phyloP scores from a whole-genome alignment of 2,329 filamentous ascomycete species.

The Pseudogymnoascus sp. region DNA sequence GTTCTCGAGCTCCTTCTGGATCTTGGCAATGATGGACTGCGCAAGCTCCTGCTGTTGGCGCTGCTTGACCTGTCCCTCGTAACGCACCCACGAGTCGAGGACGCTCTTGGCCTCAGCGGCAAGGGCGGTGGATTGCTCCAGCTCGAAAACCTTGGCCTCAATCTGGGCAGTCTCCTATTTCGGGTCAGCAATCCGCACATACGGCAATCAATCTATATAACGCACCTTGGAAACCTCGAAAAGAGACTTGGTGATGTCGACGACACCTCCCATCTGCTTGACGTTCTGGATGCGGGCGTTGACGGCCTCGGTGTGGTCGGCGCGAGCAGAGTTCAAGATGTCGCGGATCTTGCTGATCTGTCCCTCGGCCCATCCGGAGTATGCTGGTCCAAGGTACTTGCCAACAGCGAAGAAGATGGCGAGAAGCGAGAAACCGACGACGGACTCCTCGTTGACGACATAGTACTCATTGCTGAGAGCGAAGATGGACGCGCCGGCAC shows the following conservation, averaged over 20 bases:
- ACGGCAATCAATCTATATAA: background rate
- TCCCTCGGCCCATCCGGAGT: conserved; percentile 82
- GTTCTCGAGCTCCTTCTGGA: conserved; percentile 97
- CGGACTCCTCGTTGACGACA: conserved; percentile 97
- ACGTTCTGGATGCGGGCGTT: conserved; percentile 91
- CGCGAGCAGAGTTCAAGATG: conserved; percentile 88
- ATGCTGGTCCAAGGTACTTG: conserved; percentile 87
- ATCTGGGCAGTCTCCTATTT: conserved; percentile 77
- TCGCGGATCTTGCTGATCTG: conserved; percentile 89
- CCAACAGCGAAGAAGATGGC: conserved; percentile 87
- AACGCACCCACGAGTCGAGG: conserved; percentile 96
- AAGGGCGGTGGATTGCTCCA: conserved; percentile 91
- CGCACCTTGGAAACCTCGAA: conserved; percentile 96
- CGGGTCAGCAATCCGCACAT: conserved; percentile 8
- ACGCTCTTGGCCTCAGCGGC: conserved; percentile 89
- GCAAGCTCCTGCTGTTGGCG: conserved; percentile 96
- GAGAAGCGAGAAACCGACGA: conserved; percentile 86
- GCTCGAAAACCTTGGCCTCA: conserved; percentile 91
- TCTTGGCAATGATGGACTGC: conserved; percentile 88
- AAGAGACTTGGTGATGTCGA: conserved; percentile 93
- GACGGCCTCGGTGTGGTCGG: conserved; percentile 92
- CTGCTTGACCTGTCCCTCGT: conserved; percentile 97
- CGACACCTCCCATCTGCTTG: conserved; percentile 85
- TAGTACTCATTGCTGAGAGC: conserved; percentile 99
- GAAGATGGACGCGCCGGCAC: conserved; percentile 82